Evolutionary conservation across 129 eudicot genomes (phyloP).

Genomic region (Artemisia tridentata): DNA sequence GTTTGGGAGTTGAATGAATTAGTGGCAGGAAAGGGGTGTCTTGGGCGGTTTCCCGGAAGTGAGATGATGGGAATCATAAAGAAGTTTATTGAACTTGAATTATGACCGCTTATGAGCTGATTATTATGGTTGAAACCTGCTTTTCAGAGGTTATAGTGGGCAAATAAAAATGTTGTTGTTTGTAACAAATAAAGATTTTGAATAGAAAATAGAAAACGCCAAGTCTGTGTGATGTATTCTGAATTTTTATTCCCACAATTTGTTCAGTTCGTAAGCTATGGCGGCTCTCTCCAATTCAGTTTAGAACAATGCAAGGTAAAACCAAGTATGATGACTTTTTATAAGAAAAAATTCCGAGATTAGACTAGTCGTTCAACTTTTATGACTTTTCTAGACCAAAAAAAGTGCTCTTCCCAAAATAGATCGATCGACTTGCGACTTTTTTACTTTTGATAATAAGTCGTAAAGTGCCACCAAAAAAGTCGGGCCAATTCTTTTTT

Average conservation of each 20-base stretch:
- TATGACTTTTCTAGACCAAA: too few relatives aligned
- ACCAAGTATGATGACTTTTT: too few relatives aligned
- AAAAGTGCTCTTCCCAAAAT: too few relatives aligned
- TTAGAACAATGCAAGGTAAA: too few relatives aligned
- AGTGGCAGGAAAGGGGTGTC: slow-evolving; percentile 78
- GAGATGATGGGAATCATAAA: slow-evolving; percentile 95
- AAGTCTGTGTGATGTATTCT: not conserved
- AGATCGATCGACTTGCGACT: too few relatives aligned
- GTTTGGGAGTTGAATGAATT: slow-evolving; percentile 72
- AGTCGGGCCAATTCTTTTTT: too few relatives aligned
- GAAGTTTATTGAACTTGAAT: slow-evolving; percentile 46
- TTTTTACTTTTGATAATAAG: too few relatives aligned
- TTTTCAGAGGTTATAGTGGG: not conserved
- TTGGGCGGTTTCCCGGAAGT: slow-evolving; percentile 89
- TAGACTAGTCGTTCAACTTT: too few relatives aligned
- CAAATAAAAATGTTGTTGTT: not conserved
- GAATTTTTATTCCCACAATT: not conserved
- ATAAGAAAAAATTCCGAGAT: too few relatives aligned
- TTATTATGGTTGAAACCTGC: not conserved
- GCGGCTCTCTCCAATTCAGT: too few relatives aligned
- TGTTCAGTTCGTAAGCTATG: not conserved
- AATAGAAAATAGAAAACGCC: not conserved
- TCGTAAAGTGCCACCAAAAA: too few relatives aligned
- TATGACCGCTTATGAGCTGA: slow-evolving; percentile 3
- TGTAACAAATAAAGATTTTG: slow-evolving; percentile 8